These are phyloP conservation scores for Mucor sp. DNA, from an alignment of 371 early-diverging fungal genomes.

Conservation along the genomic window DNA sequence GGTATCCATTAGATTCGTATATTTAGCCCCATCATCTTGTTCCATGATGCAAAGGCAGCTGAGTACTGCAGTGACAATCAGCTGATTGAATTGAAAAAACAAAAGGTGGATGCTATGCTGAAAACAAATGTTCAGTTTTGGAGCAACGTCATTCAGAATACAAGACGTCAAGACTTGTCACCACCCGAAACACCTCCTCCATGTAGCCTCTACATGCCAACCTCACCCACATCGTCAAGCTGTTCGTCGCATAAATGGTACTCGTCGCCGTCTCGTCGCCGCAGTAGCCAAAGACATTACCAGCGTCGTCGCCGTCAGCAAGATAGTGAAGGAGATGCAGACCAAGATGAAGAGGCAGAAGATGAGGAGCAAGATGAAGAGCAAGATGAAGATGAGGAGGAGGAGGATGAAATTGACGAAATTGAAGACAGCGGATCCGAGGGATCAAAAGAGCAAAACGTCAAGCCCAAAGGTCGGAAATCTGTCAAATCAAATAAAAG, in stretches of 20 bases:
- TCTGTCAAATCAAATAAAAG: background rate
- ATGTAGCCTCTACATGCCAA: background rate
- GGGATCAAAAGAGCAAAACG: background rate
- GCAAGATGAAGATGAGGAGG: background rate
- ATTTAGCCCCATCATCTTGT: slow-evolving; percentile 29
- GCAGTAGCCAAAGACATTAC: background rate
- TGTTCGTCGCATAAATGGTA: background rate
- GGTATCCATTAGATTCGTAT: slow-evolving; percentile 21
- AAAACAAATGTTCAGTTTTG: slow-evolving; percentile 23
- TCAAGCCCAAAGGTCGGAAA: background rate
- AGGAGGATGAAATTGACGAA: slow-evolving; percentile 4
- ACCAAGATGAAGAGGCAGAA: background rate
- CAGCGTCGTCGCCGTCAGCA: background rate
- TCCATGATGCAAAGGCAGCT: slow-evolving; percentile 19
- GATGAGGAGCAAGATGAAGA: background rate
- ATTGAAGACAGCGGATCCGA: background rate
- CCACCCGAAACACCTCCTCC: slow-evolving; percentile 14
- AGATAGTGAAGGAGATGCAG: background rate
- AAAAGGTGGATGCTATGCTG: slow-evolving; percentile 26
- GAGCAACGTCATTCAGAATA: slow-evolving; percentile 17
- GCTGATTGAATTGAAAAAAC: slow-evolving; percentile 17
- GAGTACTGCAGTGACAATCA: slow-evolving; percentile 14
- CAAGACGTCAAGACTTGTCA: slow-evolving; percentile 8
- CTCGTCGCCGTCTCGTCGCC: background rate
- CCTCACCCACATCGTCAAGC: background rate